phyloP scores from a whole-genome alignment of 2,329 filamentous ascomycete genomes.

The Colletotrichum sp. region DNA sequence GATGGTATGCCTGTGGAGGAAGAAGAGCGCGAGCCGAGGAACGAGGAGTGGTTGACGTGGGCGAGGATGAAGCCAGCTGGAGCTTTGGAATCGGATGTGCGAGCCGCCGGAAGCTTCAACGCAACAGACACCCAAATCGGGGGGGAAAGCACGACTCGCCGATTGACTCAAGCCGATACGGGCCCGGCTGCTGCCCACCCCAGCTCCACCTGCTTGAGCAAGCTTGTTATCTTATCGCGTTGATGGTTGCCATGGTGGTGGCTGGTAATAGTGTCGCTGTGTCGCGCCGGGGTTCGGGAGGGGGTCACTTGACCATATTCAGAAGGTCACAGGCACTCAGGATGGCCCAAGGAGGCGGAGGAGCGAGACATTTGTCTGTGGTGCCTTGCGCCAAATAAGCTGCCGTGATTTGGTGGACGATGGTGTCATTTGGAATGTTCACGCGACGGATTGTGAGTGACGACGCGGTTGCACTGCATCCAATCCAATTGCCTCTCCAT shows the following conservation, averaged over 20 bases:
- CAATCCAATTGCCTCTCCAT: not conserved
- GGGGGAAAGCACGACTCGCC: not conserved
- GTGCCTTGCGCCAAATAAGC: not conserved
- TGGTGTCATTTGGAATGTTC: not conserved
- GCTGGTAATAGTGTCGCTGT: not conserved
- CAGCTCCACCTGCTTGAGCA: not conserved
- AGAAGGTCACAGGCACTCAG: constrained; percentile 1
- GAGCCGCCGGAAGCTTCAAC: not conserved
- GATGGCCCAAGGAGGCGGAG: not conserved
- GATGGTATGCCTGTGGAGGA: not conserved
- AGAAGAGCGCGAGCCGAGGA: not conserved
- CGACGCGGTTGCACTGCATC: not conserved
- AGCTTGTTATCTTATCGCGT: constrained; percentile 6
- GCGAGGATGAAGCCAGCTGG: constrained; percentile 4
- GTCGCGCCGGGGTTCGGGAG: not conserved
- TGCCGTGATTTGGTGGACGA: not conserved
- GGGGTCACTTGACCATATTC: constrained; percentile 6
- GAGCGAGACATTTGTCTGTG: not conserved
- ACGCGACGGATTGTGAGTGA: not conserved
- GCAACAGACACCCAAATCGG: not conserved
- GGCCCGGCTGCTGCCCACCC: not conserved
- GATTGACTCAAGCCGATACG: not conserved
- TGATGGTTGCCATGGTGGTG: not conserved
- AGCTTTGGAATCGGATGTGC: not conserved
- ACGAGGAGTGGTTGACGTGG: not conserved